Conservation (phyloP, 257 asterid species). For the Ehretia macrophylla region DNA sequence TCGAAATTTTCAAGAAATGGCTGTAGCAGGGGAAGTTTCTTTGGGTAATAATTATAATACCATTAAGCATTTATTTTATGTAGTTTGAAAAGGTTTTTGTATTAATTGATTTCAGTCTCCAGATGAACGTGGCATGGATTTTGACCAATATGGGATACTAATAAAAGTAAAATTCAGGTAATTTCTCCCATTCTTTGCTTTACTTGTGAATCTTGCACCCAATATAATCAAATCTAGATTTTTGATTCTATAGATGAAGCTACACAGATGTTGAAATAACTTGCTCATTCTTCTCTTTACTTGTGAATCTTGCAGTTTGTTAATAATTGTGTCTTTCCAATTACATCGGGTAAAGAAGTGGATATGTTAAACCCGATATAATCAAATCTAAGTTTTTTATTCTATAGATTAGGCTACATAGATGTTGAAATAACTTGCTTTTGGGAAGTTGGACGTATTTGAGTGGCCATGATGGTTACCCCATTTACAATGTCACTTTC, state of each 20-base stretch:
- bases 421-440: too few relatives aligned
- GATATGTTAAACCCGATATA: too few relatives aligned
- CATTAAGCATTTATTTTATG: slow-evolving; percentile 11
- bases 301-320: neutral
- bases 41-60: slow-evolving; percentile 45
- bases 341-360: too few relatives aligned
- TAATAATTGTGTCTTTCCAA: slow-evolving; percentile 1
- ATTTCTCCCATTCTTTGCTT: slow-evolving; percentile 13
- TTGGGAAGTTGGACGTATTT: too few relatives aligned
- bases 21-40: slow-evolving; percentile 97
- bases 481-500: too few relatives aligned
- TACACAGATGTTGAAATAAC: too few relatives aligned
- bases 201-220: neutral
- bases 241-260: too few relatives aligned
- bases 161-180: slow-evolving; percentile 97
- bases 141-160: slow-evolving; percentile 82
- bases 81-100: slow-evolving; percentile 8
- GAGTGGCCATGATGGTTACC: too few relatives aligned
- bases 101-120: slow-evolving; percentile 22
- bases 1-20: slow-evolving; percentile 93
- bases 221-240: too few relatives aligned
- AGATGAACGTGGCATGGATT: slow-evolving; percentile 86
- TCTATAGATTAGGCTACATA: too few relatives aligned
- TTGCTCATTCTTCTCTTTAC: slow-evolving; percentile 2
- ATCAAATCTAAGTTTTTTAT: too few relatives aligned